A percentile compares a stretch with the other conserved stretches of the same genome.
These are phyloP conservation scores for Cladosporium sp. DNA, from an alignment of 2,329 filamentous ascomycete genomes.

Conservation along the genomic window DNA sequence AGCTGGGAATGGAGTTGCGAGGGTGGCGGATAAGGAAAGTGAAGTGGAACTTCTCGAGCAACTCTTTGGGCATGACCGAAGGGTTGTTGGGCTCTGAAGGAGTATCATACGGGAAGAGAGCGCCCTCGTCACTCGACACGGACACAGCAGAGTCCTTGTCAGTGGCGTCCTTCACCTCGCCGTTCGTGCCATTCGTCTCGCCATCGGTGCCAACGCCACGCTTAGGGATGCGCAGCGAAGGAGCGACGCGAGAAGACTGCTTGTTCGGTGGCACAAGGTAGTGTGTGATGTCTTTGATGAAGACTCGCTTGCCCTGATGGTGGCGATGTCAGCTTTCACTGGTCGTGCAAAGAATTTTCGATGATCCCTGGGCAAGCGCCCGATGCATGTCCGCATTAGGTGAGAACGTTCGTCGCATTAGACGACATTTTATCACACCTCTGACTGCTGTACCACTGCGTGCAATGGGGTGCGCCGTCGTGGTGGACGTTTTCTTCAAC, in stretches of 20 bases:
- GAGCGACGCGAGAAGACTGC: conserved; percentile 68
- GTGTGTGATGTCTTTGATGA: conserved; percentile 97
- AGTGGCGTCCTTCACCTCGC: conserved; percentile 13
- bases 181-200: conserved; percentile 35
- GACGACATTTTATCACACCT: not conserved
- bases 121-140: conserved; percentile 36
- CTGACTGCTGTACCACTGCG: not conserved
- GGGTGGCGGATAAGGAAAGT: conserved; percentile 97
- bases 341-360: not conserved
- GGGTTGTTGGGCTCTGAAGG: conserved; percentile 70
- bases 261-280: conserved; percentile 79
- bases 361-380: not conserved
- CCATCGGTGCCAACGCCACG: conserved; percentile 59
- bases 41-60: conserved; percentile 83
- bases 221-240: conserved; percentile 60
- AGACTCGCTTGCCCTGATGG: conserved; percentile 79
- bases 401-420: not conserved
- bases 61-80: conserved; percentile 73
- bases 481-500: not conserved
- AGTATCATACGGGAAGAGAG: conserved; percentile 60
- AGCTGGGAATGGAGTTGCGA: conserved; percentile 86
- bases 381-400: not conserved
- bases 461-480: not conserved
- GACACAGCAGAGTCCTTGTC: conserved; percentile 34
- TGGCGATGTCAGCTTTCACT: conserved; percentile 4